Conservation (phyloP, 768 basidiomycete species). For the Rhizopogon rudus region DNA sequence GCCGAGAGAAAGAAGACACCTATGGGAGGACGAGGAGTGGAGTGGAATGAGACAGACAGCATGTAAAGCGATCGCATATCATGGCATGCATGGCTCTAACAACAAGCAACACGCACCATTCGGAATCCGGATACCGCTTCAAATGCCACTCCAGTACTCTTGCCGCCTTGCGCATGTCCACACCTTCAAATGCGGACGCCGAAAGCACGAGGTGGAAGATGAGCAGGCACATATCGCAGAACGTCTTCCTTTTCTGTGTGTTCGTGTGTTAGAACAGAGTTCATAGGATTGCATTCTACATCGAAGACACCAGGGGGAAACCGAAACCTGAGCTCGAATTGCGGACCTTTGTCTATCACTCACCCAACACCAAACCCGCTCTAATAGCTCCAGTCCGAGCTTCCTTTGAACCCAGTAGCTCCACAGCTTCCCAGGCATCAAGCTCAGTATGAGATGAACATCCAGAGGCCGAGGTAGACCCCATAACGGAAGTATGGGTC, state of each 20-base stretch:
- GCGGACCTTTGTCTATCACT: constrained; percentile 36
- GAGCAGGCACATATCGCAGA: constrained; percentile 80
- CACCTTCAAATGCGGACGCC: constrained; percentile 66
- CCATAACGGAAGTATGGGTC: constrained; percentile 31
- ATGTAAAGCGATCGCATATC: too few relatives aligned
- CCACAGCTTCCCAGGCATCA: constrained; percentile 86
- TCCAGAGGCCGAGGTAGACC: constrained; percentile 85
- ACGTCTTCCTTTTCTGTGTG: constrained; percentile 64
- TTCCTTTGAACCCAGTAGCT: constrained; percentile 81
- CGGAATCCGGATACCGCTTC: constrained; percentile 71
- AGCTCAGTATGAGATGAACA: constrained; percentile 75
- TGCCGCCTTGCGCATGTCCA: constrained; percentile 70
- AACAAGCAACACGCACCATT: constrained; percentile 40
- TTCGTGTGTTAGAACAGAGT: not conserved
- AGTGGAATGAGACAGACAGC: too few relatives aligned
- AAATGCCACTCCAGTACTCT: constrained; percentile 83
- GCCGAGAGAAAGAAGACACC: too few relatives aligned
- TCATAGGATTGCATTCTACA: too few relatives aligned
- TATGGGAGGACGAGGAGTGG: too few relatives aligned
- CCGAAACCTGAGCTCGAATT: too few relatives aligned
- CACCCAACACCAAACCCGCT: constrained; percentile 67
- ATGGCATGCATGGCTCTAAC: not conserved
- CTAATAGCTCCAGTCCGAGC: constrained; percentile 53
- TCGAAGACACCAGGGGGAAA: too few relatives aligned
- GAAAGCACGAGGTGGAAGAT: constrained; percentile 90